phyloP scores from a whole-genome alignment of 768 basidiomycete species.

The Dacryopinax spathularia region DNA sequence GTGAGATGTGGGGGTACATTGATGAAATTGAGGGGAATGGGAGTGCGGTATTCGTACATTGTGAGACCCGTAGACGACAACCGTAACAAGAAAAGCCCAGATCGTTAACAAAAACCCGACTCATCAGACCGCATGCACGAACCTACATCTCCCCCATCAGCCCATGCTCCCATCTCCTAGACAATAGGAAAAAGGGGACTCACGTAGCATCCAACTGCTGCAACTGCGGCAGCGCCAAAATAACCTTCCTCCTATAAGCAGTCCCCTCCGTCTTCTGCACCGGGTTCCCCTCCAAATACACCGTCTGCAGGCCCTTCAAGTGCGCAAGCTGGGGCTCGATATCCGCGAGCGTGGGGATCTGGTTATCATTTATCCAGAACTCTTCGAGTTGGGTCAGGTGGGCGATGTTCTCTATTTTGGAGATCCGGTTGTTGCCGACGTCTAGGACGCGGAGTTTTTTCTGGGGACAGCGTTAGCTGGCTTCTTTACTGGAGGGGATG shows the following conservation, averaged over 20 bases:
- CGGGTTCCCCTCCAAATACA: constrained; percentile 93
- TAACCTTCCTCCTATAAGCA: constrained; percentile 77
- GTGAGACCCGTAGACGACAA: neutral
- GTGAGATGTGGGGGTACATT: too few relatives aligned
- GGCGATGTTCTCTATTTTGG: constrained; percentile 63
- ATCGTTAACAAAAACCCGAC: neutral
- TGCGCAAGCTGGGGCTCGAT: constrained; percentile 53
- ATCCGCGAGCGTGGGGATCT: constrained; percentile 53
- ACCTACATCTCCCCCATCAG: neutral
- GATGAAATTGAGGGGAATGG: neutral
- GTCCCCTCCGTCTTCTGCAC: constrained; percentile 65
- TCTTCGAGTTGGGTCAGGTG: constrained; percentile 72
- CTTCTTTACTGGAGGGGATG: neutral
- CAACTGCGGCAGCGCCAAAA: constrained; percentile 73
- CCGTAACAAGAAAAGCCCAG: neutral
- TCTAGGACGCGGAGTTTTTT: constrained; percentile 71
- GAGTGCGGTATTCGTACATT: constrained; percentile 4
- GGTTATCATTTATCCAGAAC: constrained; percentile 90
- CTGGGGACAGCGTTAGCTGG: constrained; percentile 19
- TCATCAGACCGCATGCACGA: neutral
- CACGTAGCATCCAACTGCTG: constrained; percentile 94
- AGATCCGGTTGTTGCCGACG: constrained; percentile 70
- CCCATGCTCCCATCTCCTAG: neutral
- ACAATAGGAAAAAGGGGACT: constrained; percentile 24
- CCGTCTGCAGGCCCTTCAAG: constrained; percentile 55